Conservation (phyloP, 805 yeast genomes). For the Starmerella tilneyi region DNA sequence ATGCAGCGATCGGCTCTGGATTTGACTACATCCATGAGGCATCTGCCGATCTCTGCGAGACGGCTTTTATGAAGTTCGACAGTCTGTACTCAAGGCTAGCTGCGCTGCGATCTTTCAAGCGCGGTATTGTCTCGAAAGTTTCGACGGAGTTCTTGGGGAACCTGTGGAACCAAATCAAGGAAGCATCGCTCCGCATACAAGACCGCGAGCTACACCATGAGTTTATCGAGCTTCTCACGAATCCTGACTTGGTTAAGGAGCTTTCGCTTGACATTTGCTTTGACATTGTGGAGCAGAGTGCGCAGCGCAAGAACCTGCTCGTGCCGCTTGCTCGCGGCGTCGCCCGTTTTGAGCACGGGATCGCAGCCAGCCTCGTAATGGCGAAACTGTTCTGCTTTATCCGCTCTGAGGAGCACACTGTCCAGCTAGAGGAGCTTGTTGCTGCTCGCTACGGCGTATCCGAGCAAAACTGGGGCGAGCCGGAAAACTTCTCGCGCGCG, state of each 20-base stretch:
- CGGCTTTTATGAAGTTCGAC: slow-evolving; percentile 12
- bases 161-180: slow-evolving; percentile 51
- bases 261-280: slow-evolving; percentile 27
- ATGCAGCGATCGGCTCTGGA: slow-evolving; percentile 10
- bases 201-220: slow-evolving; percentile 54
- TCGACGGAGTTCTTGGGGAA: neutral
- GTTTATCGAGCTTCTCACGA: slow-evolving; percentile 43
- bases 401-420: slow-evolving; percentile 49
- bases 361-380: slow-evolving; percentile 37
- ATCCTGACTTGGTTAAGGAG: slow-evolving; percentile 26
- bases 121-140: slow-evolving; percentile 31
- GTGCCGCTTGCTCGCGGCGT: slow-evolving; percentile 47
- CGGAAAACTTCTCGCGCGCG: slow-evolving; percentile 31
- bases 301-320: slow-evolving; percentile 57
- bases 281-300: slow-evolving; percentile 28
- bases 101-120: slow-evolving; percentile 12
- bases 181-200: slow-evolving; percentile 51
- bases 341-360: slow-evolving; percentile 20
- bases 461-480: slow-evolving; percentile 33
- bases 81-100: slow-evolving; percentile 9
- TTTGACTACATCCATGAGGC: slow-evolving; percentile 6
- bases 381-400: slow-evolving; percentile 38
- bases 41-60: slow-evolving; percentile 7
- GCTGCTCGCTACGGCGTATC: slow-evolving; percentile 35
- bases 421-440: slow-evolving; percentile 49